Percentiles rank a stretch among this genome's conserved stretches.
phyloP scores from a whole-genome alignment of 257 asterid species.

The Capsicum chinense region DNA sequence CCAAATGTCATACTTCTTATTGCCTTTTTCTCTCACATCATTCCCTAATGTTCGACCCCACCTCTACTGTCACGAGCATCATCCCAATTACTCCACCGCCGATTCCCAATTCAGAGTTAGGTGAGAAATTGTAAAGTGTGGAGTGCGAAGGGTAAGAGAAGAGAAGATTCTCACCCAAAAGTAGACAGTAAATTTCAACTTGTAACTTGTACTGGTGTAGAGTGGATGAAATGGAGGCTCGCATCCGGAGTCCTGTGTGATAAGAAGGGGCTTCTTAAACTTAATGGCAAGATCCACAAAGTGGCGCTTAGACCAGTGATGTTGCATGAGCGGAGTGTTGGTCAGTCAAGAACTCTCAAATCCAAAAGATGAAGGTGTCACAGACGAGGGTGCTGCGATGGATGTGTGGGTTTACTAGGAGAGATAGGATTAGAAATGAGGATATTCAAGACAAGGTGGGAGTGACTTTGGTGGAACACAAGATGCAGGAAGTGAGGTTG shows the following conservation, averaged over 20 bases:
- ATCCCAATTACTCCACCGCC: neutral
- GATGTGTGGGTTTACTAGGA: neutral
- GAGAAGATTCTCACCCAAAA: no score
- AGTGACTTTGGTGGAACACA: neutral
- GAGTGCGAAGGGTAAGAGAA: neutral
- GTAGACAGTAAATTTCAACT: no score
- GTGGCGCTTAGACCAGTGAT: neutral
- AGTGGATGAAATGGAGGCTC: neutral
- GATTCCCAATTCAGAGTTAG: neutral
- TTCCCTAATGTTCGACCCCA: neutral
- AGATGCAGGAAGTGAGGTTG: neutral
- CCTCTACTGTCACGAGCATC: neutral
- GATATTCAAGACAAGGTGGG: neutral
- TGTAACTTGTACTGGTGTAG: neutral
- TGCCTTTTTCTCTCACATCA: constrained; percentile 1
- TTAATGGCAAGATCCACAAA: neutral
- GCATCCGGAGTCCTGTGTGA: neutral
- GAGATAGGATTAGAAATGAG: neutral
- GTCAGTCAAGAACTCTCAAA: neutral
- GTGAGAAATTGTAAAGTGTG: neutral
- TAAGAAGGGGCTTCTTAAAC: neutral
- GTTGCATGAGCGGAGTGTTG: neutral
- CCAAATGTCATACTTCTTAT: neutral
- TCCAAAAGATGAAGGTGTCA: neutral
- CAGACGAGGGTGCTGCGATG: neutral